phyloP scores from a whole-genome alignment of 75 land plant species.

The Pinus tabuliformis region DNA sequence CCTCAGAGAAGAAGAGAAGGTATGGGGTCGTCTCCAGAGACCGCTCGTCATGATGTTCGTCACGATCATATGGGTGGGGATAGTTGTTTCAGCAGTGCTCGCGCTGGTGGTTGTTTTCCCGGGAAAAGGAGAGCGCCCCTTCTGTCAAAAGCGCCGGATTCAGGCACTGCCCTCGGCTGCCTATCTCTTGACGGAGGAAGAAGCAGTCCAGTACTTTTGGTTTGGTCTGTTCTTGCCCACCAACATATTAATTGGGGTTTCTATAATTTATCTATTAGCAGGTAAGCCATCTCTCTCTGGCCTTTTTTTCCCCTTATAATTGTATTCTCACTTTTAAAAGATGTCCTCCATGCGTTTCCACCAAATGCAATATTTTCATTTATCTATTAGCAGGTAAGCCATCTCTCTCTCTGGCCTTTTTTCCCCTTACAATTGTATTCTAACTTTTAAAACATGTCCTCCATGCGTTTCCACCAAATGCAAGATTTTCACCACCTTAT shows the following conservation, averaged over 20 bases:
- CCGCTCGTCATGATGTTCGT: conserved; percentile 33
- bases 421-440: background rate
- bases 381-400: conserved; percentile 37
- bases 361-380: too few relatives aligned
- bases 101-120: conserved; percentile 69
- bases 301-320: background rate
- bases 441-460: too few relatives aligned
- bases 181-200: conserved; percentile 59
- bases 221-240: conserved; percentile 78
- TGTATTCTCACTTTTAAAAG: too few relatives aligned
- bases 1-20: conserved; percentile 78
- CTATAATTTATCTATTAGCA: conserved; percentile 69
- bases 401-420: background rate
- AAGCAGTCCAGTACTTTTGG: conserved; percentile 81
- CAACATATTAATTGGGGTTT: conserved; percentile 40
- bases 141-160: conserved; percentile 51
- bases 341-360: too few relatives aligned
- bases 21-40: conserved; percentile 52
- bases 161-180: conserved; percentile 16
- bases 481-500: too few relatives aligned
- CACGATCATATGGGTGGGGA: conserved; percentile 22
- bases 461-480: too few relatives aligned
- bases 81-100: conserved; percentile 36
- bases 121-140: conserved; percentile 33
- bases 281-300: conserved; percentile 40